Evolutionary conservation across 768 basidiomycete species (phyloP).

Genomic region (Lactarius evosmus): DNA sequence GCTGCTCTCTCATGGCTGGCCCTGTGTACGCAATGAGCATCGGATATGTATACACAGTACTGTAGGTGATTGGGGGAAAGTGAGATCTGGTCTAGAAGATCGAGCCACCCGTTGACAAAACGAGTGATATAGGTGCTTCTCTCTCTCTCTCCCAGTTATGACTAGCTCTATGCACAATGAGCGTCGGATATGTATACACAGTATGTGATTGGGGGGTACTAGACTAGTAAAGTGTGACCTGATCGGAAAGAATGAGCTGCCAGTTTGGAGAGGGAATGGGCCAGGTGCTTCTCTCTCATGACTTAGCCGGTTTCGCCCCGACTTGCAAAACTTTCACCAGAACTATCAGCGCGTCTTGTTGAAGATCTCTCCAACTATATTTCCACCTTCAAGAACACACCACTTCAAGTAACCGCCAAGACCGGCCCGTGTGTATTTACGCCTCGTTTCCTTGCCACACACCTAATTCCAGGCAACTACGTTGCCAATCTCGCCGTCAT

Average conservation of each 20-base stretch:
- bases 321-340: too few species aligned
- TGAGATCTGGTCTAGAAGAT: constrained; percentile 16
- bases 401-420: constrained; percentile 75
- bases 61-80: constrained; percentile 24
- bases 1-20: constrained; percentile 29
- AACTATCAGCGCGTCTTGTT: constrained; percentile 78
- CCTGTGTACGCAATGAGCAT: constrained; percentile 12
- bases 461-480: constrained; percentile 42
- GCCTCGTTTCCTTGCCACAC: constrained; percentile 26
- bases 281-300: too few species aligned
- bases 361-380: constrained; percentile 84
- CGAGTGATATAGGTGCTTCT: too few species aligned
- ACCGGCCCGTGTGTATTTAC: constrained; percentile 70
- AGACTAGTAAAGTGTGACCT: too few species aligned
- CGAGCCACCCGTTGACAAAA: too few species aligned
- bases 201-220: too few species aligned
- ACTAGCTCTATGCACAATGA: too few species aligned
- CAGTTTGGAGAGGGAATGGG: too few species aligned
- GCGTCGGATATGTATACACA: too few species aligned
- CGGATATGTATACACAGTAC: constrained; percentile 28
- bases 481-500: constrained; percentile 68
- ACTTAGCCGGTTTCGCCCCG: too few species aligned
- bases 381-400: constrained; percentile 90
- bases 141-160: too few species aligned
- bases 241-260: too few species aligned